Conservation (phyloP, 140 eudicot species). For the Anethum foeniculum region DNA sequence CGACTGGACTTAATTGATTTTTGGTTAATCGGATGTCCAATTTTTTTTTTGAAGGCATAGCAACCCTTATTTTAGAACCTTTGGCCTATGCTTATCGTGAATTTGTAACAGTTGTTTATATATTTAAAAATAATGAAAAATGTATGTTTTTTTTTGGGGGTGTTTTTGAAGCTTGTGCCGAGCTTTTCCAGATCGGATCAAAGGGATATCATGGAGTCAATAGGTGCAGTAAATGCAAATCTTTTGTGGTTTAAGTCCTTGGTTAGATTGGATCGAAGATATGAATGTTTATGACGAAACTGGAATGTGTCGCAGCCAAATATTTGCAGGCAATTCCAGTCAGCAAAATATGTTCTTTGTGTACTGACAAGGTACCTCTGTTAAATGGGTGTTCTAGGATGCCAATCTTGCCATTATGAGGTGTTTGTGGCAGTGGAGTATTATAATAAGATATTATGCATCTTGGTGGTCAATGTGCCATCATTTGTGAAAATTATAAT, state of each 20-base stretch:
- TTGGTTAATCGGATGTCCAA: background rate
- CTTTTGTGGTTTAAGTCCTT: background rate
- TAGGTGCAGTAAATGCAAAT: conserved; percentile 22
- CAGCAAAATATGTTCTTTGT: background rate
- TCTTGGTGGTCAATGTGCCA: conserved; percentile 9
- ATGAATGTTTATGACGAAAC: background rate
- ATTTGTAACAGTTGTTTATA: background rate
- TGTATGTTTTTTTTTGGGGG: background rate
- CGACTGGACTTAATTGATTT: background rate
- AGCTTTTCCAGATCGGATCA: conserved; percentile 45
- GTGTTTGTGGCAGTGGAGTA: conserved; percentile 14
- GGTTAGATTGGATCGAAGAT: conserved; percentile 7
- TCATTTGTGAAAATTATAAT: background rate
- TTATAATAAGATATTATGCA: conserved; percentile 10
- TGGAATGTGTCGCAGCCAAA: background rate
- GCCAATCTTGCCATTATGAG: conserved; percentile 10
- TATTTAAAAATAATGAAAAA: background rate
- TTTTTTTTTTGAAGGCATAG: background rate
- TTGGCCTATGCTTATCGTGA: background rate
- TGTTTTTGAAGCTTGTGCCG: conserved; percentile 48
- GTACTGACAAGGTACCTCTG: background rate
- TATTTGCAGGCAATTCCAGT: conserved; percentile 2
- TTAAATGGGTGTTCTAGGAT: background rate
- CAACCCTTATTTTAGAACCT: background rate
- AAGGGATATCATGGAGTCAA: conserved; percentile 29